Evolutionary conservation across 208 protist species (phyloP).

Genomic region (Wallacemonas sp.): DNA sequence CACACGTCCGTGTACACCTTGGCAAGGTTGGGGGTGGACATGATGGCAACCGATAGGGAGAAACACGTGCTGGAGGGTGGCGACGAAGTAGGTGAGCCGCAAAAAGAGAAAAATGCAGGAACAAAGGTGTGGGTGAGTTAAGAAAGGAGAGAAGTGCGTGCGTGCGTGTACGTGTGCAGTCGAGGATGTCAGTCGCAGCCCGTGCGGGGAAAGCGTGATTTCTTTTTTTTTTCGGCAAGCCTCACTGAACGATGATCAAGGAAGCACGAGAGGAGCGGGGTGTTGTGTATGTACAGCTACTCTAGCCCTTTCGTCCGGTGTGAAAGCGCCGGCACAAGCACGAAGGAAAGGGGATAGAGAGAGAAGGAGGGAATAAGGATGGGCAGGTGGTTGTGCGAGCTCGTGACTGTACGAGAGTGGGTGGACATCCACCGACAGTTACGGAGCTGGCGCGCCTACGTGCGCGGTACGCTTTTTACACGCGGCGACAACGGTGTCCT

Average conservation of each 20-base stretch:
- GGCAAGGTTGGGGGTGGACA: slow-evolving; percentile 1
- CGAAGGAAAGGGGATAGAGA: not conserved
- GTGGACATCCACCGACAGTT: too few relatives aligned
- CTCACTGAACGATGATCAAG: too few relatives aligned
- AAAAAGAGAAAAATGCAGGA: slow-evolving; percentile 4
- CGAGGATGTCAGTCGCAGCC: too few relatives aligned
- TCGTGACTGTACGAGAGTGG: too few relatives aligned
- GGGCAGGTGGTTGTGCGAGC: too few relatives aligned
- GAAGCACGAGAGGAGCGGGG: not conserved
- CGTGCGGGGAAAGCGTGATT: too few relatives aligned
- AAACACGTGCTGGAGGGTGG: not conserved
- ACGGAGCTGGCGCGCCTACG: too few relatives aligned
- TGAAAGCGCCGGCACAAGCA: not conserved
- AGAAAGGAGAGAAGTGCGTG: not conserved
- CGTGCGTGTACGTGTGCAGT: too few relatives aligned
- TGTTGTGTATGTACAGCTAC: not conserved
- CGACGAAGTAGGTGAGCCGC: not conserved
- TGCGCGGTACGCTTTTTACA: too few relatives aligned
- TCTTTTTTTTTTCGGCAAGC: too few relatives aligned
- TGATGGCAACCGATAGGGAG: not conserved
- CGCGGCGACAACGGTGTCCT: too few relatives aligned
- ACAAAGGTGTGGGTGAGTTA: not conserved
- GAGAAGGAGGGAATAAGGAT: not conserved
- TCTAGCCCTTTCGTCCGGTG: not conserved
- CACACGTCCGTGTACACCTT: slow-evolving; percentile 69